Conservation (phyloP, 352 stramenopile genomes). For the Pythium sp. region DNA sequence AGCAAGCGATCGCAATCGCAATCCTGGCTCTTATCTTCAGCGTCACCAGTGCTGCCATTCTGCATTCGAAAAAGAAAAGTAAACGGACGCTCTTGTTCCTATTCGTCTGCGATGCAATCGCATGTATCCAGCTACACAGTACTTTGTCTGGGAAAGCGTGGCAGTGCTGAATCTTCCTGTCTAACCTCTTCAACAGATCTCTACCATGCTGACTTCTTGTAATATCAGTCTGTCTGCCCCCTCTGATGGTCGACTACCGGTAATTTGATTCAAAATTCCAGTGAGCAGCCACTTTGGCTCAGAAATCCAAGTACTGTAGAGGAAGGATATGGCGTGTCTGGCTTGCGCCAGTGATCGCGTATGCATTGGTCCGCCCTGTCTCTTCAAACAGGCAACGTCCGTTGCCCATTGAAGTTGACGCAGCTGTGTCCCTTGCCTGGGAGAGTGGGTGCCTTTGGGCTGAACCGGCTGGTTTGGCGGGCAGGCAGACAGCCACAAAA, state of each 20-base stretch:
- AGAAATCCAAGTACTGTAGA: not conserved
- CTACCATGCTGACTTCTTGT: not conserved
- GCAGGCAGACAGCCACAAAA: not conserved
- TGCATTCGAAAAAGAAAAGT: not conserved
- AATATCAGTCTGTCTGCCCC: not conserved
- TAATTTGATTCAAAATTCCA: not conserved
- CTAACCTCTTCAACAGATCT: not conserved
- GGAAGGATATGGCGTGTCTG: conserved; percentile 11
- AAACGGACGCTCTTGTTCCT: not conserved
- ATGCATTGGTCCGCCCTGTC: conserved; percentile 1
- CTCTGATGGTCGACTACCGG: not conserved
- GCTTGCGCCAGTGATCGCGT: not conserved
- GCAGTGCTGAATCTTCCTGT: not conserved
- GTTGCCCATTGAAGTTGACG: conserved; percentile 2
- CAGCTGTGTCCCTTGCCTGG: not conserved
- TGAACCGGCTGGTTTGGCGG: not conserved
- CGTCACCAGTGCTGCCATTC: not conserved
- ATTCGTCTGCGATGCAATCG: not conserved
- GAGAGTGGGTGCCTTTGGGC: not conserved
- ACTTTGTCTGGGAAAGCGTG: not conserved
- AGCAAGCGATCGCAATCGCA: not conserved
- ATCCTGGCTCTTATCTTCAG: not conserved
- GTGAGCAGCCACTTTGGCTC: not conserved
- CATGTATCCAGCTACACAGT: not conserved
- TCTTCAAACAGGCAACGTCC: conserved; percentile 1